Evolutionary conservation across 768 basidiomycete species (phyloP), one percentile per base, ranked within the genome.

Genomic region (Vishniacozyma victoriae): DNA sequence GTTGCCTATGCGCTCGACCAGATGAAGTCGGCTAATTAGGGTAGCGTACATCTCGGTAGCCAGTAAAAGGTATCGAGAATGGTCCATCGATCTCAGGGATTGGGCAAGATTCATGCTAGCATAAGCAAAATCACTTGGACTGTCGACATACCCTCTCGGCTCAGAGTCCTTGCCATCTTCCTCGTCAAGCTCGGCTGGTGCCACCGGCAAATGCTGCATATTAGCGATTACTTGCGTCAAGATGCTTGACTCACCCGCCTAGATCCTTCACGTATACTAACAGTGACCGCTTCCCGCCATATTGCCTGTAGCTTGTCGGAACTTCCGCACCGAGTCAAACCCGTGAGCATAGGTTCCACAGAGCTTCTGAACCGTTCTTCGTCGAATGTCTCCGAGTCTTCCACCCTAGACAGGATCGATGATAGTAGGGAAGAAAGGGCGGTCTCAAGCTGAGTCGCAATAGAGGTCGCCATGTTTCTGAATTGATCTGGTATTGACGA

Each of bases 341-440:
- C 87, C 25, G 82, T 78, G 22, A 95, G 67, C 37, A 92, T 62
- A 2, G 89, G 89, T 22, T 78, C 78, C 31, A 90, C 59, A 24
- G 56, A 42, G 11, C 50, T 58, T 39, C 46, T 44, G 38, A 67
- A 63, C 9, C 49, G 35, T 24, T 59, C 60, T 12, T 44, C 44
- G 18, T 61, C 52, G 14, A 54, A 44, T 15, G 9, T 19, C 2
- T 27, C 44, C 1, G 20, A 19, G 7, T n/a, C n/a, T n/a, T n/a
- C n/a, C n/a, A n/a, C n/a, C n/a, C n/a, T n/a, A n/a, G n/a, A n/a
- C 0, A 70, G 43, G 15, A 52, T 46, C 5, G 58, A 51, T 14
- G 49, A 26, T 0, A 66, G 45, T 7, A 52, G 41, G 12, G 58
- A 42, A 4, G 57, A 44, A 6, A 69, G 31, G 1, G 67, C 59